Evolutionary conservation across 257 asterid genomes (phyloP), one percentile per base, ranked within the genome.

Genomic region (Solanum pimpinellifolium): DNA sequence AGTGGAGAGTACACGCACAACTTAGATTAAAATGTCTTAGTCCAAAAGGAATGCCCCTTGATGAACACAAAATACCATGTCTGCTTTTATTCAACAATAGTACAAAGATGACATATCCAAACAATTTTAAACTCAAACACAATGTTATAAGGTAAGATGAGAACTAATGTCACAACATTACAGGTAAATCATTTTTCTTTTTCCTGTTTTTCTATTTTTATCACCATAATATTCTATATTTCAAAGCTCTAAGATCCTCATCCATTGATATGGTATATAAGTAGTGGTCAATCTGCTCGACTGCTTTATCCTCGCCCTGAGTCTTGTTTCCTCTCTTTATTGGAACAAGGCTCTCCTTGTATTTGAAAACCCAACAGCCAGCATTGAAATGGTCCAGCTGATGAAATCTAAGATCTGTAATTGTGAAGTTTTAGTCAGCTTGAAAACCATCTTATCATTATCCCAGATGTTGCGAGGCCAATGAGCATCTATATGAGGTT

Each of bases 301-400:
- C 21, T 21, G 21, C 35, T 41, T 41, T 42, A 13, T 42, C 60
- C 21, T 83, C 78, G 84, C 49, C 80, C 84, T 91, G 89, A 47
- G 35, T 82, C 21, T 73, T 68, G 46, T 85, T 90, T 74, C 77
- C 85, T 20, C 91, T 89, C 74, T 86, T 85, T 77, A 92, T 60
- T 60, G 13, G 68, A 23, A 2, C 29, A 9, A 60, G 29, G 14
- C 29, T 60, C 7, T 23, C 68, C 68, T 9, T 23, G 68, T 60
- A 60, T 21, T 23, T 59, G 68, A 59, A 59, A 60, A 60, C 29
- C 29, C 68, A 60, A 60, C 27, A 21, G 27, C 27, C 2, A 60
- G 6, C 6, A 1, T 3, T 9, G 27, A 1, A 0, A 3, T 3
- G 6, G 25, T 21, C 68, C 13, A 21, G 13, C 29, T 60, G 27